Conservation (phyloP, 2,329 filamentous ascomycete genomes). For the Dothiorella sarmentorum region DNA sequence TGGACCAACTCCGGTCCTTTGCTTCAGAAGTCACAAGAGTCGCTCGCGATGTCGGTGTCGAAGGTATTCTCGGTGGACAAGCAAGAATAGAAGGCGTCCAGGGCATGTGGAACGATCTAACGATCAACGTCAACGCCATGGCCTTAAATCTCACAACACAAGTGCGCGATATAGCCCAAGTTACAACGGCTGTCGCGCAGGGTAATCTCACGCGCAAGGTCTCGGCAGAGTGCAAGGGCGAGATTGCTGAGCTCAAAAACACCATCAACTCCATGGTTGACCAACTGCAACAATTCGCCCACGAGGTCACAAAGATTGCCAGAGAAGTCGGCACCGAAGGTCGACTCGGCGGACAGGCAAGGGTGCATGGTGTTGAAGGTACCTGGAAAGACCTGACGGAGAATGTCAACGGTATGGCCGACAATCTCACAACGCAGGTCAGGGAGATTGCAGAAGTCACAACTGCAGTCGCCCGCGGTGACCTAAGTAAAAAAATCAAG, state of each 20-base stretch:
- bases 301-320: slow-evolving; percentile 53
- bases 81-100: slow-evolving; percentile 63
- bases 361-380: slow-evolving; percentile 51
- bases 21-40: slow-evolving; percentile 64
- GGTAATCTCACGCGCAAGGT: slow-evolving; percentile 52
- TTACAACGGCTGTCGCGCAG: slow-evolving; percentile 51
- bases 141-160: slow-evolving; percentile 52
- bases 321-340: slow-evolving; percentile 53
- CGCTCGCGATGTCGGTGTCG: slow-evolving; percentile 61
- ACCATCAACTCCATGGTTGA: slow-evolving; percentile 55
- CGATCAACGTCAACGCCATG: slow-evolving; percentile 54
- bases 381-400: slow-evolving; percentile 55
- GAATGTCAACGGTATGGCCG: slow-evolving; percentile 54
- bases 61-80: slow-evolving; percentile 61
- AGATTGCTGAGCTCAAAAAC: slow-evolving; percentile 50
- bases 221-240: slow-evolving; percentile 51
- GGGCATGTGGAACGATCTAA: slow-evolving; percentile 65
- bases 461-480: slow-evolving; percentile 50
- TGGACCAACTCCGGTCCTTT: slow-evolving; percentile 63
- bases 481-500: slow-evolving; percentile 51
- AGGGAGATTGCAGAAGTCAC: slow-evolving; percentile 54
- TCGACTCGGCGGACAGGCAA: slow-evolving; percentile 50
- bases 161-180: slow-evolving; percentile 52
- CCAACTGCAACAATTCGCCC: slow-evolving; percentile 51
- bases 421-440: slow-evolving; percentile 50